Conservation (phyloP, 1,284 basidiomycete species). For the Calocybe gambosa region DNA sequence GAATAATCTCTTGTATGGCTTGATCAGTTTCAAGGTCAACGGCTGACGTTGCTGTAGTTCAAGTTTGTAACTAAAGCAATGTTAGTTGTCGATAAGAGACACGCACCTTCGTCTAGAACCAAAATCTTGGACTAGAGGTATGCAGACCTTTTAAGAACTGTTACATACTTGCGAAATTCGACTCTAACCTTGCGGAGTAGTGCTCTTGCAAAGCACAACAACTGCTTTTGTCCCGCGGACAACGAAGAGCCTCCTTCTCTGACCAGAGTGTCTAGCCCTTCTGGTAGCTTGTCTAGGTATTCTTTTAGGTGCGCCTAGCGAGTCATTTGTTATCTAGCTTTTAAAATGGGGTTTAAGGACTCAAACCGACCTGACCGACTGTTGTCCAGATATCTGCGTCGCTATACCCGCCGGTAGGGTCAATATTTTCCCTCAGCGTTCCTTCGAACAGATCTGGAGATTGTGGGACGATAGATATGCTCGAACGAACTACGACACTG, state of each 20-base stretch:
- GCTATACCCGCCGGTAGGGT: constrained; percentile 64
- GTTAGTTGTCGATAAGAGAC: not conserved
- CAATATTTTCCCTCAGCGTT: constrained; percentile 75
- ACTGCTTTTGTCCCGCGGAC: constrained; percentile 53
- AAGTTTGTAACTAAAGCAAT: not conserved
- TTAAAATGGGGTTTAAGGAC: too few relatives aligned
- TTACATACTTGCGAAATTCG: constrained; percentile 47
- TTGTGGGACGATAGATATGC: constrained; percentile 89
- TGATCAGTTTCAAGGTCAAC: constrained; percentile 90
- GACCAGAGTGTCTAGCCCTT: constrained; percentile 15
- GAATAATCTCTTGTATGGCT: constrained; percentile 78
- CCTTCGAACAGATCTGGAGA: constrained; percentile 21
- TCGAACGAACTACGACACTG: constrained; percentile 73
- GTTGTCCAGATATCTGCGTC: constrained; percentile 52
- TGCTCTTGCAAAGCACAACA: constrained; percentile 69
- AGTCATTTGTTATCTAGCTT: not conserved
- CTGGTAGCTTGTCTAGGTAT: constrained; percentile 21
- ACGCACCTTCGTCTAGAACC: constrained; percentile 68
- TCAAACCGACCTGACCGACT: constrained; percentile 66
- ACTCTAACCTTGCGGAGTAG: constrained; percentile 54
- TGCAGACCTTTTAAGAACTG: not conserved
- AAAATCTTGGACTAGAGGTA: constrained; percentile 43
- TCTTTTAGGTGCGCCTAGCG: constrained; percentile 46
- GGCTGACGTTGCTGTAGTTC: constrained; percentile 59
- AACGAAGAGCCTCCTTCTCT: constrained; percentile 41